Base-by-base conservation (phyloP, 345 rosid genomes). In the Reutealis trisperma region DNA sequence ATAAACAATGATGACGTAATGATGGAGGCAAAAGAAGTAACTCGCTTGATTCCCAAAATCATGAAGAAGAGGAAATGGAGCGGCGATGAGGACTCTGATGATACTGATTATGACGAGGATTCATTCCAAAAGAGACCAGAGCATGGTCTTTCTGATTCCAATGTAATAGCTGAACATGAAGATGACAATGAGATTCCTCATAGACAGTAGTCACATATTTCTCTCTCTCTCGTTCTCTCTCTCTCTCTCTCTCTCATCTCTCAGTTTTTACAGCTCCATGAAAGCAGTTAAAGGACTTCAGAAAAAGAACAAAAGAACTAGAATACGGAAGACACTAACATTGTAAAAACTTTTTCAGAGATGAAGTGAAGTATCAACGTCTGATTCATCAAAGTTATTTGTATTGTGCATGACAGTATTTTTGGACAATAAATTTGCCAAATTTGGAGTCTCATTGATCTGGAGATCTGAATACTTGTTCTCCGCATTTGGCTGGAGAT, bases 11-110 rank as follows among this genome's bases (percentile, higher is more conserved):
- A 75, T 70, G 91, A 86, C 62, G 87, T 80, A 42, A 71, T 77
- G 42, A 75, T 83, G 19, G 92, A 87, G 72, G 91, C 90, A 71
- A 90, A 83, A 74, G 89, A 91, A 79, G 95, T 92, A 62, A 84
- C 86, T 62, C 88, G 90, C 42, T 73, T 90, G 87, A 76, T 93
- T 78, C 97, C 99, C 5, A 94, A 85, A 73, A 85, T 96, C 63
- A 65, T 92, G 87, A 89, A 84, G 87, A 89, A 83, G 87, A 91
- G 94, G 84, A 96, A 83, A 84, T 85, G 89, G 93, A 92, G 88
- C 83, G 86, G 83, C 61, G 92, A 87, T 72, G 93, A 90, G 44
- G 94, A 89, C 52, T 63, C 81, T 0, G 83, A 76, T 24, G 81
- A 32, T 73, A 54, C 41, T 45, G 74, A 83, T 18, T 41, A 55